phyloP scores from a whole-genome alignment of 1,284 basidiomycete species.

The Fomitopsis pinicola region DNA sequence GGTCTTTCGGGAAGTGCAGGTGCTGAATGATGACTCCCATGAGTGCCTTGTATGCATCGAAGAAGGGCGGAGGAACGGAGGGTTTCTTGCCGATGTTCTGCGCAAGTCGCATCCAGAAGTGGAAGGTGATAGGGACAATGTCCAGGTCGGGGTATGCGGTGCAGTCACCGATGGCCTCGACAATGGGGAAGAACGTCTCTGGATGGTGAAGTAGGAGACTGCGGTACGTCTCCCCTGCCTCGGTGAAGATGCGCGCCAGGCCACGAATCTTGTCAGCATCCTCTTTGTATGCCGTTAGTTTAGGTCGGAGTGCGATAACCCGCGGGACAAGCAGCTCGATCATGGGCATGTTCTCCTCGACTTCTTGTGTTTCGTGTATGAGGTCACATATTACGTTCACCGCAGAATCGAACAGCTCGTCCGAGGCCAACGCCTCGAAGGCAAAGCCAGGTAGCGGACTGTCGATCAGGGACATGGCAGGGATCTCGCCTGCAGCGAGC shows the following conservation, averaged over 20 bases:
- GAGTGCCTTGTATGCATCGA: slow-evolving; percentile 80
- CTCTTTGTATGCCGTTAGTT: slow-evolving; percentile 57
- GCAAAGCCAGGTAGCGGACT: slow-evolving; percentile 83
- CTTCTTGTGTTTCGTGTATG: slow-evolving; percentile 98
- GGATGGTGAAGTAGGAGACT: slow-evolving; percentile 87
- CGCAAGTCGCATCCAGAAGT: slow-evolving; percentile 95
- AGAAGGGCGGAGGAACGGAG: slow-evolving; percentile 64
- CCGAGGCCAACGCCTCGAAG: slow-evolving; percentile 82
- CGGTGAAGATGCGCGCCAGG: slow-evolving; percentile 87
- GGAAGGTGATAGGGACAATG: slow-evolving; percentile 96
- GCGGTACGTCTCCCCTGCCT: slow-evolving; percentile 96
- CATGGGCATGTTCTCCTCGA: slow-evolving; percentile 89
- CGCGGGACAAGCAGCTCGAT: slow-evolving; percentile 86
- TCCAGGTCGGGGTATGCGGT: slow-evolving; percentile 93
- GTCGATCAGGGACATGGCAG: slow-evolving; percentile 59
- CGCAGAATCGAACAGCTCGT: slow-evolving; percentile 88
- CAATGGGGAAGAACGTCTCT: slow-evolving; percentile 88
- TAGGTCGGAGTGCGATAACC: slow-evolving; percentile 69
- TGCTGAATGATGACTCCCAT: slow-evolving; percentile 89
- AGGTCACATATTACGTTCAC: slow-evolving; percentile 92
- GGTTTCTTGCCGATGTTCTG: slow-evolving; percentile 76
- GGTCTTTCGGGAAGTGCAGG: slow-evolving; percentile 86
- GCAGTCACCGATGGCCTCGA: slow-evolving; percentile 93
- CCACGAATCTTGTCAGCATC: slow-evolving; percentile 90
- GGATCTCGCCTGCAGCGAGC: slow-evolving; percentile 86